Conservation (phyloP, 768 basidiomycete species). For the Lactifluus piperatus region DNA sequence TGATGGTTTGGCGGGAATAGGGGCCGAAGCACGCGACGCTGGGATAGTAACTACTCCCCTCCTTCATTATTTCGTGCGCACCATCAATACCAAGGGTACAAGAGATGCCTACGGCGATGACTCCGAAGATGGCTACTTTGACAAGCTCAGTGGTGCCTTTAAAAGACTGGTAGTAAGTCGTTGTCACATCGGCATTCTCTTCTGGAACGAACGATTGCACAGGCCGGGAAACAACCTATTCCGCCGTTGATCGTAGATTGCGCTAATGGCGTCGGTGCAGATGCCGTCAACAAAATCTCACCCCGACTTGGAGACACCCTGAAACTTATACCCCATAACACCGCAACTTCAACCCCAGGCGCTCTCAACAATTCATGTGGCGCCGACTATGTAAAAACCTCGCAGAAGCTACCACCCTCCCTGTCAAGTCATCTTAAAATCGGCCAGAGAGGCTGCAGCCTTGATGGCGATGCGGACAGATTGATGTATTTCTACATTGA, state of each 20-base stretch:
- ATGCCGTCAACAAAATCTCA: constrained; percentile 53
- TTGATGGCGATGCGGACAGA: constrained; percentile 97
- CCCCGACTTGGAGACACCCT: constrained; percentile 53
- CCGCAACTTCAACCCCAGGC: constrained; percentile 51
- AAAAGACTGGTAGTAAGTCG: constrained; percentile 75
- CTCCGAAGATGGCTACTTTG: constrained; percentile 73
- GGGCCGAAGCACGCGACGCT: constrained; percentile 58
- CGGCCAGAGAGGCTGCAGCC: constrained; percentile 80
- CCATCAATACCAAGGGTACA: constrained; percentile 80
- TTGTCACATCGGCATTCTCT: not conserved
- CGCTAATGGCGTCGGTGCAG: constrained; percentile 94
- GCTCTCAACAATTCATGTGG: constrained; percentile 84
- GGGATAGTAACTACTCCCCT: constrained; percentile 91
- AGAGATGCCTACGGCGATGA: constrained; percentile 73
- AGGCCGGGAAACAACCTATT: constrained; percentile 52
- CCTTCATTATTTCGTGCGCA: constrained; percentile 87
- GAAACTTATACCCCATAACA: constrained; percentile 61
- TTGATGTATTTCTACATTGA: constrained; percentile 93
- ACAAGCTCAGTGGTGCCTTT: constrained; percentile 75
- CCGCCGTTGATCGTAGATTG: constrained; percentile 81
- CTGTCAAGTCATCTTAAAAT: constrained; percentile 51
- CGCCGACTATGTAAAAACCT: constrained; percentile 95
- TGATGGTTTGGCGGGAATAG: constrained; percentile 72
- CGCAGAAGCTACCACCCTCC: constrained; percentile 77
- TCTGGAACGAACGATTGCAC: constrained; percentile 5